phyloP scores from a whole-genome alignment of 2,329 filamentous ascomycete genomes.

The Cytospora piceae region DNA sequence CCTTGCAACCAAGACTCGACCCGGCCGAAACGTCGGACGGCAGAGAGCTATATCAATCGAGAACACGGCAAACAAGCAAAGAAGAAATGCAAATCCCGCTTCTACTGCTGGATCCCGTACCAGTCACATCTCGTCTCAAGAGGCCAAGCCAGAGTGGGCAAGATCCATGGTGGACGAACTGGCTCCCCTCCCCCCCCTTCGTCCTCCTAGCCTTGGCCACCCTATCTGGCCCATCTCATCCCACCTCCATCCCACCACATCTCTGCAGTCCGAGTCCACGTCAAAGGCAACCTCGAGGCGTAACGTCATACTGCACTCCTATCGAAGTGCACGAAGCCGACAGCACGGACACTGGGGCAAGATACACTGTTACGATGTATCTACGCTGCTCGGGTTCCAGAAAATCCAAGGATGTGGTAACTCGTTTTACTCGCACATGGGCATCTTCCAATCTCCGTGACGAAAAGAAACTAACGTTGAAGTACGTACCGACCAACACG shows the following conservation, averaged over 20 bases:
- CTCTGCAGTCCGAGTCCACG: conserved; percentile 28
- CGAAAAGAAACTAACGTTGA: background rate
- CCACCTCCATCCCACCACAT: conserved; percentile 9
- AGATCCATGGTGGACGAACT: conserved; percentile 1
- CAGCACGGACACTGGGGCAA: background rate
- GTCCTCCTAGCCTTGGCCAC: background rate
- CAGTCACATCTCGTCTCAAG: background rate
- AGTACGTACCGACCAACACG: background rate
- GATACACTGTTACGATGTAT: no score
- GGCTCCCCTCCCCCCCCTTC: background rate
- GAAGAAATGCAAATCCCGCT: background rate
- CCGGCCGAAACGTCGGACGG: background rate
- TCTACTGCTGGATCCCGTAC: conserved; percentile 2
- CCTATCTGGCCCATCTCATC: background rate
- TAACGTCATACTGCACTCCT: conserved; percentile 29
- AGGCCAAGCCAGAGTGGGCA: background rate
- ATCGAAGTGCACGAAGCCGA: background rate
- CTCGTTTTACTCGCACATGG: conserved; percentile 15
- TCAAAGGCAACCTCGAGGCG: conserved; percentile 9
- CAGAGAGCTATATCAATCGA: background rate
- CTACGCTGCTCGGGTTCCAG: background rate
- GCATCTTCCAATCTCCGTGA: background rate
- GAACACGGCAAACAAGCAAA: background rate
- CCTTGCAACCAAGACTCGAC: conserved; percentile 6
- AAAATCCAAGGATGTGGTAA: conserved; percentile 8